Base-by-base conservation (phyloP, 768 basidiomycete species). In the Trametes punicea region DNA sequence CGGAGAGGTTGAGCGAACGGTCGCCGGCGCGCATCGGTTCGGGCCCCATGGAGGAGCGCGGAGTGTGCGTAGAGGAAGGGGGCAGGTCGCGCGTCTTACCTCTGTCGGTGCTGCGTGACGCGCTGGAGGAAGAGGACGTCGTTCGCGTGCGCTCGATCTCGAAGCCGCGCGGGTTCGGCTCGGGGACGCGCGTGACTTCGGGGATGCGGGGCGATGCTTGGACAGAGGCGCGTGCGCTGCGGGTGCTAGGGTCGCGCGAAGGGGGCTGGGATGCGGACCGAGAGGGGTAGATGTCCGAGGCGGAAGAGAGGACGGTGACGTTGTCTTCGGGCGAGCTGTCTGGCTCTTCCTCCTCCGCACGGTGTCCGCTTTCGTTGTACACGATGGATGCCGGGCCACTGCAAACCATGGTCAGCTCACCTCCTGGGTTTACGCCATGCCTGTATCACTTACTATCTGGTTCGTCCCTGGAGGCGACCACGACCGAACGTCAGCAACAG, bases 351-450 rank as follows among this genome's bases (percentile, higher is more conserved):
- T 90, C 88, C 31, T 88, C 87, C 4, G 79, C 76, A 51, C 87
- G 81, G 59, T 83, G 82, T 0, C 88, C 88, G 49, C 87, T 79
- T 70, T 91, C 88, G 65, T 88, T 90, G 71, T 88, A 90, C 10
- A 91, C 81, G 52, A 91, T 91, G 6, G 84, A 82, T 0, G 88
- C 88, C 3, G 88, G 88, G 16, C 88, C 88, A 57, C 88, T 90
- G 57, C 21, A 51, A 38, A 20, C 57, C 57, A 44, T 11, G 51
- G 42, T 62, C 23, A 63, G 54, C 16, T 23, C 20, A 39, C 27
- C 15, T 39, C 9, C 47, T 29, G 18, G 6, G 26, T 1, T 16
- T 7, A 4, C 18, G 11, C 6, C 20, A 39, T 30, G 25, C 25
- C 26, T 2, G n/a, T 8, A 15, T 5, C 9, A 71, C 85, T 72